Evolutionary conservation across 305 asterid genomes (phyloP), one percentile per base, ranked within the genome.

Genomic region (Fraxinus paxiana): DNA sequence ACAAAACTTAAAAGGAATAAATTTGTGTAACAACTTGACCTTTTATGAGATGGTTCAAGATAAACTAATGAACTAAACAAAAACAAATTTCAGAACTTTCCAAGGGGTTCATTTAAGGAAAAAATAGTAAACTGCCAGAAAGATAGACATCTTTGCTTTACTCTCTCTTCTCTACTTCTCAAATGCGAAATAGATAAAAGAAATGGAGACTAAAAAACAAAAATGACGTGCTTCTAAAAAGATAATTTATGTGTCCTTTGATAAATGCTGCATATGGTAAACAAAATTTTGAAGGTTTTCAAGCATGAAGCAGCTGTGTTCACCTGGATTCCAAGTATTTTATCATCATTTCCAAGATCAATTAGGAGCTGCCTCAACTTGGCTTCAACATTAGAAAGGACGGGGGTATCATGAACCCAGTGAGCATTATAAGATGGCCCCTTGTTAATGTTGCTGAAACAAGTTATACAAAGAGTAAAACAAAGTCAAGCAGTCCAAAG

Each of bases 311-410:
- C 70, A 75, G 78, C 13, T 41, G 63, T 7, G 17, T 72, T 56
- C 81, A 96, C 99, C 99, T 96, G 99, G 89, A 96, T 90, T 85
- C 98, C 99, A 72, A 96, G 98, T 85, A 96, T 89, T 91, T 92
- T 96, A 82, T 92, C 92, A 82, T 94, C 90, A 88, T 88, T 87
- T 41, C 98, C 97, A 31, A 96, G 95, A 84, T 92, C 95, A 87
- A 89, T 88, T 77, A 96, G 85, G 86, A 94, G 97, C 88, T 86
- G 86, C 88, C 97, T 88, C 86, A 96, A 89, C 90, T 92, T 96
- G 80, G 86, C 89, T 88, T 96, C 99, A 83, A 92, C 97, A 85
- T 87, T 85, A 83, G 98, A 96, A 81, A 90, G 92, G 61, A 87
- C 87, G 43, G 99, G 97, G 82, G 91, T 87, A 86, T 92, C 94